Percentiles rank a stretch among this genome's conserved stretches.
Conservation (phyloP, 1,284 basidiomycete species). For the Phlebopus sp. region DNA sequence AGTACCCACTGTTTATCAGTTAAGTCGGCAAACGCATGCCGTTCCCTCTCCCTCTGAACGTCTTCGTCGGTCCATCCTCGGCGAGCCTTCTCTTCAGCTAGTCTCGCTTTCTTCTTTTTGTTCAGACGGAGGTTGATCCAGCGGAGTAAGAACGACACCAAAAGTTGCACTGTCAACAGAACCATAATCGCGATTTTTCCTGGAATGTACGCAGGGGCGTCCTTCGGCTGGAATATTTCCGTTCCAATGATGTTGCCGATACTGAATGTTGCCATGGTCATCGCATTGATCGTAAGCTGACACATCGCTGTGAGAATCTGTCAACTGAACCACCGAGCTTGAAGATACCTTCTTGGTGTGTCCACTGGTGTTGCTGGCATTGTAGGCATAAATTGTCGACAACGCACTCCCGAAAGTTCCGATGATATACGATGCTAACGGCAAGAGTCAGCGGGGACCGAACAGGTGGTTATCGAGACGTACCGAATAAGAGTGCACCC, state of each 20-base stretch:
- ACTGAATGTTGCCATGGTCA: slow-evolving; percentile 31
- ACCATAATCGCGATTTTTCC: slow-evolving; percentile 34
- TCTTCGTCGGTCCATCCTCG: slow-evolving; percentile 34
- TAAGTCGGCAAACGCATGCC: slow-evolving; percentile 35
- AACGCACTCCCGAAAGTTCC: slow-evolving; percentile 59
- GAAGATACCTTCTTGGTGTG: slow-evolving; percentile 60
- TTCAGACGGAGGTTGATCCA: slow-evolving; percentile 26
- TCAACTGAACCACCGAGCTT: neutral
- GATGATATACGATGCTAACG: slow-evolving; percentile 51
- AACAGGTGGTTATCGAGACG: slow-evolving; percentile 5
- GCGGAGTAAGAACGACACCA: slow-evolving; percentile 21
- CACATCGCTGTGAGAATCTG: neutral
- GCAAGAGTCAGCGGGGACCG: neutral
- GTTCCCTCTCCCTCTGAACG: slow-evolving; percentile 30
- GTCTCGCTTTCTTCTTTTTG: slow-evolving; percentile 13
- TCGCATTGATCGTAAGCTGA: slow-evolving; percentile 33
- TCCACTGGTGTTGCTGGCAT: slow-evolving; percentile 63
- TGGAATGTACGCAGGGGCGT: slow-evolving; percentile 34
- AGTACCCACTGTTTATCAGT: slow-evolving; percentile 32
- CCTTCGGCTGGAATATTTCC: slow-evolving; percentile 34
- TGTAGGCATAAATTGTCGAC: slow-evolving; percentile 63
- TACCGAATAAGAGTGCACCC: slow-evolving; percentile 58
- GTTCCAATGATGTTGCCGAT: slow-evolving; percentile 32
- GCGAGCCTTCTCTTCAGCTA: slow-evolving; percentile 20
- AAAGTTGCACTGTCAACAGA: slow-evolving; percentile 24